Conservation (phyloP, 768 basidiomycete genomes). For the Rhizopogon salebrosus region DNA sequence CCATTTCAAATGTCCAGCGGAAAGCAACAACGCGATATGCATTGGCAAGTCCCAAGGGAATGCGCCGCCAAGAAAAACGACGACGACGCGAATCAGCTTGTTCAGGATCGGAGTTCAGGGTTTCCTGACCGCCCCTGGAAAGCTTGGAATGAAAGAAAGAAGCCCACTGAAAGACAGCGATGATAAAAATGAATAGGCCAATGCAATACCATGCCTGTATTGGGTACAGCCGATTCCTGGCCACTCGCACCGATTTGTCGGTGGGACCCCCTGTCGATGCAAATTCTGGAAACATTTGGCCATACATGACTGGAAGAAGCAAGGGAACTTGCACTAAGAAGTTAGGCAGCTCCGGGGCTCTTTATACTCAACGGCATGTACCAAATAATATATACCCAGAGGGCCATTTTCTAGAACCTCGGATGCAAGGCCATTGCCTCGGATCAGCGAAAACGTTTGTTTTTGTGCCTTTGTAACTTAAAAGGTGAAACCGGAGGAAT, state of each 20-base stretch:
- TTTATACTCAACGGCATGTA: neutral
- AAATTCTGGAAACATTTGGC: neutral
- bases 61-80: slow-evolving; percentile 33
- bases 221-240: slow-evolving; percentile 5
- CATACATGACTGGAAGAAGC: neutral
- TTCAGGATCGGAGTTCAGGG: slow-evolving; percentile 1
- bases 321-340: neutral
- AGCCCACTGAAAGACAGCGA: slow-evolving; percentile 8
- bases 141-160: slow-evolving; percentile 12
- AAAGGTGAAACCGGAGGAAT: too few relatives aligned
- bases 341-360: too few relatives aligned
- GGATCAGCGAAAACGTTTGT: too few relatives aligned
- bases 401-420: too few relatives aligned
- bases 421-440: too few relatives aligned
- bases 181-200: slow-evolving; percentile 8
- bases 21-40: slow-evolving; percentile 41
- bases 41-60: slow-evolving; percentile 31
- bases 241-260: slow-evolving; percentile 1
- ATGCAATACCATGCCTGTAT: slow-evolving; percentile 10
- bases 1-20: slow-evolving; percentile 40
- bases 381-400: too few relatives aligned
- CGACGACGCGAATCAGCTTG: slow-evolving; percentile 7
- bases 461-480: too few relatives aligned
- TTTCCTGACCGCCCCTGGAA: neutral
- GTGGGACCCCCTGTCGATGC: neutral